phyloP scores from a whole-genome alignment of 2,329 filamentous ascomycete species.

The Hypoxylon sp. region DNA sequence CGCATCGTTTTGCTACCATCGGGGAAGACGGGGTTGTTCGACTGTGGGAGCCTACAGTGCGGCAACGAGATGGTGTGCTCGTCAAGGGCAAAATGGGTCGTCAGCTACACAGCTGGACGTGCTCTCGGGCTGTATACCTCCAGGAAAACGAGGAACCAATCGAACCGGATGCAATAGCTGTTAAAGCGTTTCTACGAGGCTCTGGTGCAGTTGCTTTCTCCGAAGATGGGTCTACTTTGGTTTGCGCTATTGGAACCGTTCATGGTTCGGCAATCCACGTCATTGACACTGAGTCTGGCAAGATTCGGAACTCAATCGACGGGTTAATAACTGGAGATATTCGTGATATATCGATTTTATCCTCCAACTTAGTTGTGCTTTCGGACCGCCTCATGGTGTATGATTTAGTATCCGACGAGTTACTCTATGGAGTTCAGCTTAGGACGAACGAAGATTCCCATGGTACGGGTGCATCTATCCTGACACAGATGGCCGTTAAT shows the following conservation, averaged over 20 bases:
- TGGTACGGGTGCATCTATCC: slow-evolving; percentile 57
- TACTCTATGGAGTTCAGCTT: slow-evolving; percentile 76
- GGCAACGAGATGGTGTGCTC: slow-evolving; percentile 77
- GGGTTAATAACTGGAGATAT: slow-evolving; percentile 77
- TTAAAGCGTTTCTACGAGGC: slow-evolving; percentile 51
- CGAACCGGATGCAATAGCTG: slow-evolving; percentile 53
- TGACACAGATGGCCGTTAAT: slow-evolving; percentile 81
- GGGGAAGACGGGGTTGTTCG: slow-evolving; percentile 84
- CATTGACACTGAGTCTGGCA: slow-evolving; percentile 79
- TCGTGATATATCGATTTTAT: slow-evolving; percentile 78
- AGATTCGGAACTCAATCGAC: slow-evolving; percentile 75
- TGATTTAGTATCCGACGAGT: slow-evolving; percentile 84
- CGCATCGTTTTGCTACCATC: slow-evolving; percentile 84
- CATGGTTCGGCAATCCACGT: slow-evolving; percentile 78
- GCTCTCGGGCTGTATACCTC: slow-evolving; percentile 70
- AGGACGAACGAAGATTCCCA: slow-evolving; percentile 57
- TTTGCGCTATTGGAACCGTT: slow-evolving; percentile 71
- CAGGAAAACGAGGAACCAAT: slow-evolving; percentile 59
- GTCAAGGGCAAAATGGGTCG: slow-evolving; percentile 71
- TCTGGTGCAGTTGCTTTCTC: slow-evolving; percentile 83
- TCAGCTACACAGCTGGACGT: slow-evolving; percentile 81
- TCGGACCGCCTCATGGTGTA: slow-evolving; percentile 83
- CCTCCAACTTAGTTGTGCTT: slow-evolving; percentile 80
- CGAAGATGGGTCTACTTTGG: slow-evolving; percentile 86
- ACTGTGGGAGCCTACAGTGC: slow-evolving; percentile 83